Evolutionary conservation across 2,329 filamentous ascomycete species (phyloP), one percentile per base, ranked within the genome.

Genomic region (Nemania sp.): DNA sequence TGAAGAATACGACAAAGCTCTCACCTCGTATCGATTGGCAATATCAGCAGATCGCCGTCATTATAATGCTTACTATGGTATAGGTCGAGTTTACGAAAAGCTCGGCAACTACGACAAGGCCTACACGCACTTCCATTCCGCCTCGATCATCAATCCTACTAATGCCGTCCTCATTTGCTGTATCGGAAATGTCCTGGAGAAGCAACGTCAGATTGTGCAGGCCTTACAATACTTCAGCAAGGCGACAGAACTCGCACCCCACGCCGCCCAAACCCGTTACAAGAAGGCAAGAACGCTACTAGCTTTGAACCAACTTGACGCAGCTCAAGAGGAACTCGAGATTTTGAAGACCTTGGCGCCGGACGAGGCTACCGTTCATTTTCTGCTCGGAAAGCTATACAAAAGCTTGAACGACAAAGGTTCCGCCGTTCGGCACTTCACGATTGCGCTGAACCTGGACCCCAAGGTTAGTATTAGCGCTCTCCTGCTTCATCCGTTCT

Each of bases 11-110:
- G 93, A 97, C 69, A 96, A 96, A 70, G 94, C 94, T 0, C 81
- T 96, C 39, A 84, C 86, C 33, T 88, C 91, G 2, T 99, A 97
- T 71, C 85, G 95, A 28, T 84, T 87, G 48, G 92, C 91, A 1
- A 89, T 99, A 62, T 83, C 86, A 39, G 91, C 90, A 0, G 92
- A 99, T 66, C 85, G 83, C 50, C 86, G 93, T 17, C 93, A 97
- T 69, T 99, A 97, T 76, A 96, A 97, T 68, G 94, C 93, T n/a
- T 97, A 95, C 83, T 99, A 97, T 70, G 94, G 94, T 62, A 85
- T 89, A 52, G 86, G 84, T 24, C 80, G 82, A 55, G 91, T 96
- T 1, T 94, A 93, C 66, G 90, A 96, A 71, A 93, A 92, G 67
- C 83, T 95, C 65, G 92, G 91, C 66, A 92, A 91, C 70, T 92